These are phyloP conservation scores for Penicillium paxilli DNA, from an alignment of 495 filamentous ascomycete species.

Conservation along the genomic window DNA sequence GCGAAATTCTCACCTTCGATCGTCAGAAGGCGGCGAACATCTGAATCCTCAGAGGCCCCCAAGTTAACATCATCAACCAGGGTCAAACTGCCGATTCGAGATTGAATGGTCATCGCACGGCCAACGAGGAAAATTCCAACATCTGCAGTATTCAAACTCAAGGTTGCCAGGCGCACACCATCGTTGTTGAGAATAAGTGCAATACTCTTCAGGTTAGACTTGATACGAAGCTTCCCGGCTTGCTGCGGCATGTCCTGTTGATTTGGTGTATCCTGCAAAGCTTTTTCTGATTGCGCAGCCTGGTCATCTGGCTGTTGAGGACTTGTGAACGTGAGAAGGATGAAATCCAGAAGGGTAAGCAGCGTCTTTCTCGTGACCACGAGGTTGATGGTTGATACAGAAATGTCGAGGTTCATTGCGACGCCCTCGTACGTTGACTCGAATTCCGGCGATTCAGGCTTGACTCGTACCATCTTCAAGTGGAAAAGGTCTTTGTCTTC, in stretches of 20 bases:
- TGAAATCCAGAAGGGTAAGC: conserved; percentile 92
- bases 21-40: conserved; percentile 82
- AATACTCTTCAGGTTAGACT: conserved; percentile 90
- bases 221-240: conserved; percentile 70
- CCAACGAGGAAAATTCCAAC: conserved; percentile 87
- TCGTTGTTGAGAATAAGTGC: conserved; percentile 97
- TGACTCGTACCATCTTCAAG: conserved; percentile 86
- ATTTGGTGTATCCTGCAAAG: conserved; percentile 46
- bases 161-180: conserved; percentile 87
- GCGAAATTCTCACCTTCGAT: conserved; percentile 95
- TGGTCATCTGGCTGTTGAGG: conserved; percentile 49
- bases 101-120: conserved; percentile 79
- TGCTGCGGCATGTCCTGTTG: conserved; percentile 41
- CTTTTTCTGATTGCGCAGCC: conserved; percentile 36
- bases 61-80: conserved; percentile 93
- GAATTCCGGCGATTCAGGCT: conserved; percentile 89
- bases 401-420: conserved; percentile 87
- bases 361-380: conserved; percentile 92
- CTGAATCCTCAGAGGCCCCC: conserved; percentile 76
- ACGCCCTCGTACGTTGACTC: conserved; percentile 88
- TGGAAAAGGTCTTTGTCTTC: conserved; percentile 80
- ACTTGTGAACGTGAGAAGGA: conserved; percentile 90
- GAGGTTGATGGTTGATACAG: conserved; percentile 92
- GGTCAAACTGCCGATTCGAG: conserved; percentile 81
- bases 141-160: conserved; percentile 88